Evolutionary conservation across 2,329 filamentous ascomycete species (phyloP).

Genomic region (Ceratocystis harringtonii): DNA sequence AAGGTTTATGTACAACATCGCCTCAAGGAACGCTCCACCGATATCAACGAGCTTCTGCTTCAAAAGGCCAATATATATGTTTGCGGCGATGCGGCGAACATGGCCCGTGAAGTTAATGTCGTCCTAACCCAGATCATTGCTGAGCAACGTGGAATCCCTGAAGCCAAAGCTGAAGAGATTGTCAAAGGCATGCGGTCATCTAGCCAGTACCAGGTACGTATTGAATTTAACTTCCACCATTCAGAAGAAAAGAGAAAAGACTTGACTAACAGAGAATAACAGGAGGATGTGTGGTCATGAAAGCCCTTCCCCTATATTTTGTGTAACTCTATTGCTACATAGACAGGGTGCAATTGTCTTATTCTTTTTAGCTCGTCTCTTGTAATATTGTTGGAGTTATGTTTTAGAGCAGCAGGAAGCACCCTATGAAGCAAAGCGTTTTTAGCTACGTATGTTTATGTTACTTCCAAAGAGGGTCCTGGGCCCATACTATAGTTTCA

Average conservation of each 20-base stretch:
- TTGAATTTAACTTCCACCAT: constrained; percentile 17
- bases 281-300: constrained; percentile 62
- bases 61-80: constrained; percentile 94
- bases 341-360: constrained; percentile 11
- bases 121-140: constrained; percentile 78
- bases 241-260: background rate
- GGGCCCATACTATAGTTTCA: background rate
- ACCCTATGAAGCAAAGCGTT: background rate
- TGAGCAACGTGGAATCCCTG: constrained; percentile 64
- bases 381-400: background rate
- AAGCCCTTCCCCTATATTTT: constrained; percentile 4
- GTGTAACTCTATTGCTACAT: constrained; percentile 3
- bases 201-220: constrained; percentile 81
- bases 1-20: constrained; percentile 97
- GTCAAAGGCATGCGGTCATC: constrained; percentile 92
- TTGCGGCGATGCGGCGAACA: constrained; percentile 92
- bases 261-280: constrained; percentile 16
- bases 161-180: constrained; percentile 84
- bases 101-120: constrained; percentile 85
- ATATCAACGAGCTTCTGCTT: constrained; percentile 74
- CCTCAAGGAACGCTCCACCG: constrained; percentile 64
- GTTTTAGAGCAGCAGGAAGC: background rate
- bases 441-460: background rate
- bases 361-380: constrained; percentile 14
- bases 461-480: background rate